Evolutionary conservation across 2,329 filamentous ascomycete species (phyloP).

Genomic region (Westerdykella sp.): DNA sequence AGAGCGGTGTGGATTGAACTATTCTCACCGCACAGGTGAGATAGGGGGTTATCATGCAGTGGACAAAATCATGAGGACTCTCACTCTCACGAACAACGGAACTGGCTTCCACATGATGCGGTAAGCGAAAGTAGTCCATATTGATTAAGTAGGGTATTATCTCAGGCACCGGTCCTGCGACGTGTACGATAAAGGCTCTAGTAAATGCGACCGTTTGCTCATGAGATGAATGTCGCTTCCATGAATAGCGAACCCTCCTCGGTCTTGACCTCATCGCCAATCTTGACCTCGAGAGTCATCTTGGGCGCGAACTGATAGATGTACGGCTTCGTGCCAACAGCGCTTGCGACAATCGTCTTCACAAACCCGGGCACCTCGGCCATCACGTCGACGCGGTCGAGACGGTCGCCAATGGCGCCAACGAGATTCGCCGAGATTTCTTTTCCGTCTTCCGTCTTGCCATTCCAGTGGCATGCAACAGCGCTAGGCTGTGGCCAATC

Average conservation of each 20-base stretch:
- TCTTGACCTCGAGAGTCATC: slow-evolving; percentile 73
- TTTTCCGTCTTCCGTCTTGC: slow-evolving; percentile 70
- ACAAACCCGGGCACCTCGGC: slow-evolving; percentile 92
- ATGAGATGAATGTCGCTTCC: slow-evolving; percentile 95
- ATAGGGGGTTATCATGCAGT: too few species aligned
- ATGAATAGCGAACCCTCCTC: slow-evolving; percentile 77
- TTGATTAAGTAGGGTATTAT: slow-evolving; percentile 5
- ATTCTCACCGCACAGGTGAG: too few species aligned
- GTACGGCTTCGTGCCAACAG: slow-evolving; percentile 90
- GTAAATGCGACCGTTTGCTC: slow-evolving; percentile 17
- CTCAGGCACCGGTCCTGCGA: slow-evolving; percentile 30
- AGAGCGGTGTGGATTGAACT: too few species aligned
- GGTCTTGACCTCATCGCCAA: slow-evolving; percentile 69
- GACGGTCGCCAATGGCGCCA: slow-evolving; percentile 59
- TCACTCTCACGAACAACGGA: too few species aligned
- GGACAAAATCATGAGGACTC: too few species aligned
- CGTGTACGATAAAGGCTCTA: slow-evolving; percentile 6
- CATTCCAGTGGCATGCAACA: slow-evolving; percentile 71
- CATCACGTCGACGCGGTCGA: slow-evolving; percentile 92
- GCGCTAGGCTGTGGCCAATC: slow-evolving; percentile 83
- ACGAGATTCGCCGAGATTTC: slow-evolving; percentile 63
- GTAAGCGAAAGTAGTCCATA: neutral
- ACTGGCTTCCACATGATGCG: too few species aligned
- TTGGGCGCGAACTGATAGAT: slow-evolving; percentile 88
- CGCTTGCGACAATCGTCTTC: slow-evolving; percentile 83